Evolutionary conservation across 202 grass and related monocot genomes (phyloP).

Genomic region (Elaeis oleifera): DNA sequence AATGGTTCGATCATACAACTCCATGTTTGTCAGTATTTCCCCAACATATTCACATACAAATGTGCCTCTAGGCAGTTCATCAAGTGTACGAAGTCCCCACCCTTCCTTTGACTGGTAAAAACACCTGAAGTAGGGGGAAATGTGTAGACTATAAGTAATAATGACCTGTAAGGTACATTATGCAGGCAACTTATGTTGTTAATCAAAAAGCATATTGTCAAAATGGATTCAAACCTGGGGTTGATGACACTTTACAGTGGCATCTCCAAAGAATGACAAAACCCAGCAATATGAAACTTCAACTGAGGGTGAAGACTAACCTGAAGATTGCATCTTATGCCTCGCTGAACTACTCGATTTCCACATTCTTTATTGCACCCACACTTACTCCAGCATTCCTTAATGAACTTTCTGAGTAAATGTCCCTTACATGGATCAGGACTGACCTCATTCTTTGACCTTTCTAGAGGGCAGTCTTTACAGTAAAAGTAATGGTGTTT

Average conservation of each 20-base stretch:
- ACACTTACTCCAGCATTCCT: constrained; percentile 71
- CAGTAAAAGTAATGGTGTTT: constrained; percentile 37
- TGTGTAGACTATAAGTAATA: not conserved
- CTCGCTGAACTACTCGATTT: constrained; percentile 63
- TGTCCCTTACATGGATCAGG: constrained; percentile 49
- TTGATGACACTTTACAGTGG: too few relatives aligned
- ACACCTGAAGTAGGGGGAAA: constrained; percentile 34
- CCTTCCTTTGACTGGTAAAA: constrained; percentile 44
- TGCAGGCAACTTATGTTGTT: too few relatives aligned
- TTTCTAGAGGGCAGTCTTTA: constrained; percentile 44
- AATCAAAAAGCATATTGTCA: too few relatives aligned
- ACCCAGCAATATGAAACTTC: too few relatives aligned
- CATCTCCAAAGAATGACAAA: too few relatives aligned
- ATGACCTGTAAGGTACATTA: too few relatives aligned
- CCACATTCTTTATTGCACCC: constrained; percentile 52
- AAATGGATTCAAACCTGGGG: too few relatives aligned
- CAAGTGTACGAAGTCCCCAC: constrained; percentile 52
- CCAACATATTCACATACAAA: constrained; percentile 69
- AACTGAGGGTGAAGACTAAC: constrained; percentile 23
- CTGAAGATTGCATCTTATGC: constrained; percentile 44
- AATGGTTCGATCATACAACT: constrained; percentile 36
- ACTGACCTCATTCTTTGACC: constrained; percentile 36
- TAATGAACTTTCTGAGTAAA: constrained; percentile 47
- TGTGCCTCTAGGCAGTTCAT: constrained; percentile 54
- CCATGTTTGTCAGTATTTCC: constrained; percentile 48